These are phyloP conservation scores for Myriosclerotinia duriaeana DNA, from an alignment of 2,329 filamentous ascomycete species.

Conservation along the genomic window DNA sequence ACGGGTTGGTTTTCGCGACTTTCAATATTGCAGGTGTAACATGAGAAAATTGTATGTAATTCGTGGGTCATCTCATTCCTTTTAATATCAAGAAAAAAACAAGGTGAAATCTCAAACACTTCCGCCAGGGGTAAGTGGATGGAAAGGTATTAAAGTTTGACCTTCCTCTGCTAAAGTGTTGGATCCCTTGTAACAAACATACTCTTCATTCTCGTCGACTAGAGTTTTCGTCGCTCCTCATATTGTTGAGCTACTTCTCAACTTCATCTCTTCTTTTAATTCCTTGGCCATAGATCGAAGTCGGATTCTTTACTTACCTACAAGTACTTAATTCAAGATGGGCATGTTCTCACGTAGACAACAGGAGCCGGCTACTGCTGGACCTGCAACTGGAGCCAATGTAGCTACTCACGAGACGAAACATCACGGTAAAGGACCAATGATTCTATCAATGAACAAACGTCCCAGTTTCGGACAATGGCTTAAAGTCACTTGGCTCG, in stretches of 20 bases:
- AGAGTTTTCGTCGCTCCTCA: not conserved
- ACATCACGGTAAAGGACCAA: conserved; percentile 27
- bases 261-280: too few relatives aligned
- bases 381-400: conserved; percentile 9
- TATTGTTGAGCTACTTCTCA: not conserved
- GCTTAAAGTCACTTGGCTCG: conserved; percentile 66
- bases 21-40: not conserved
- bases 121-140: not conserved
- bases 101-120: not conserved
- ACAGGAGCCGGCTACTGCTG: not conserved
- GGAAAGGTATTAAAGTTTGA: conserved; percentile 8
- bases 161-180: not conserved
- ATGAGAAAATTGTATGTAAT: not conserved
- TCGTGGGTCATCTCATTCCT: not conserved
- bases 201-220: not conserved
- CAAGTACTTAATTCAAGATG: conserved; percentile 5
- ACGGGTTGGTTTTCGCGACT: not conserved
- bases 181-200: not conserved
- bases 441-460: conserved; percentile 45
- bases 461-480: conserved; percentile 66
- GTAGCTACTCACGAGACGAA: conserved; percentile 4
- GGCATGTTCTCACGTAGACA: conserved; percentile 21
- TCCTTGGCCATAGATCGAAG: not conserved
- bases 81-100: conserved; percentile 4
- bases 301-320: not conserved